These are phyloP conservation scores for Thymus quinquecostatus DNA, from an alignment of 257 asterid species.

Conservation along the genomic window DNA sequence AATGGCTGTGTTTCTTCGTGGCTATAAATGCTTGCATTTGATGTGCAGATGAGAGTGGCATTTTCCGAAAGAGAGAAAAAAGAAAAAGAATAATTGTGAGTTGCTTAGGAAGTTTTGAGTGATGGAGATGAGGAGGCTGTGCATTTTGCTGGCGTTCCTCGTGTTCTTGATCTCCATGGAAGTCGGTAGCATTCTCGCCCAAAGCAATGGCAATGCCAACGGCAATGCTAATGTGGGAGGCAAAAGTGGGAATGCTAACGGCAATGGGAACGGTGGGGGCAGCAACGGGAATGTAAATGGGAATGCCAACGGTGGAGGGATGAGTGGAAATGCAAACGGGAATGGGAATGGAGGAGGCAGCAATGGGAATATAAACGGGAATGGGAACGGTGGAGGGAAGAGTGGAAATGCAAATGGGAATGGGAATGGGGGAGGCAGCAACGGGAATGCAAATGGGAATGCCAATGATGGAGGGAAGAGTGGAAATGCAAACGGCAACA, in stretches of 20 bases:
- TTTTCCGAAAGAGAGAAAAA: background rate
- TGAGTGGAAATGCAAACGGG: conserved; percentile 3
- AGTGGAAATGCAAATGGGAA: background rate
- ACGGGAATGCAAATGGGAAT: conserved; percentile 12
- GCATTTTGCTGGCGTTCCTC: conserved; percentile 35
- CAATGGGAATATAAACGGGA: conserved; percentile 18
- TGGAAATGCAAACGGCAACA: conserved; percentile 1
- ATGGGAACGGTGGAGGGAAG: background rate
- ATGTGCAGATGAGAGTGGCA: background rate
- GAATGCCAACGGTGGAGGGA: background rate
- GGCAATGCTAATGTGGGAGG: conserved; percentile 17
- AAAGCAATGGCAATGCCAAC: conserved; percentile 30
- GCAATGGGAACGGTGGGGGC: conserved; percentile 4
- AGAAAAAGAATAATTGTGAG: background rate
- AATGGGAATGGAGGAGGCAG: conserved; percentile 25
- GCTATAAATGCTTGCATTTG: conserved; percentile 34
- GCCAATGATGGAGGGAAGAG: background rate
- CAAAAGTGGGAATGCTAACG: background rate
- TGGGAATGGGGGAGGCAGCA: conserved; percentile 5
- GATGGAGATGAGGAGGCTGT: conserved; percentile 51
- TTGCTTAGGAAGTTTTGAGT: background rate
- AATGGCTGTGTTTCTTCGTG: conserved; percentile 14
- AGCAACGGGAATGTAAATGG: conserved; percentile 13
- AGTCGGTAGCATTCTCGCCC: conserved; percentile 45
- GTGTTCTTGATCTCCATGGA: conserved; percentile 47